Conservation (phyloP, 163 green algal species). For the Chlorella variabilis region DNA sequence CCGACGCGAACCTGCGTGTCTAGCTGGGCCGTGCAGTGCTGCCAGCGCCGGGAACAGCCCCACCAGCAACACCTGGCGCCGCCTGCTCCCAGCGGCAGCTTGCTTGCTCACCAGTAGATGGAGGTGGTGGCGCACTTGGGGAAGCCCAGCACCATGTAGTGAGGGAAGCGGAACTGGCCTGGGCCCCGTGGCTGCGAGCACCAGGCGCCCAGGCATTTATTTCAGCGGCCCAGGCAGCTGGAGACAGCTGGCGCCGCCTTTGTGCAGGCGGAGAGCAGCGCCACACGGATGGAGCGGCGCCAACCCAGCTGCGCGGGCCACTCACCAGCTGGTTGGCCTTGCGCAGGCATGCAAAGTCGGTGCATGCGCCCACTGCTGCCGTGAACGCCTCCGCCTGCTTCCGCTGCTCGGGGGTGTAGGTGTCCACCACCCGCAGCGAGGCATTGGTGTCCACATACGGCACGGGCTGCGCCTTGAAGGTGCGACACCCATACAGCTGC, state of each 20-base stretch:
- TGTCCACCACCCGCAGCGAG: not conserved
- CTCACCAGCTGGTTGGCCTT: slow-evolving; percentile 34
- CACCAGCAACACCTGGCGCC: too few relatives aligned
- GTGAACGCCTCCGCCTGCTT: slow-evolving; percentile 11
- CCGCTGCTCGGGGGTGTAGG: slow-evolving; percentile 10
- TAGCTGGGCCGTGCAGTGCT: too few relatives aligned
- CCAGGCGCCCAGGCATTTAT: not conserved
- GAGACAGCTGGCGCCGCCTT: not conserved
- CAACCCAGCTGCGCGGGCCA: too few relatives aligned
- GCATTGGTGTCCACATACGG: slow-evolving; percentile 6
- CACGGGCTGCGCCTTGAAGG: slow-evolving; percentile 9
- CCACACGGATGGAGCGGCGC: too few relatives aligned
- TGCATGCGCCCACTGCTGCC: not conserved
- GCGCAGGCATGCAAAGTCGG: slow-evolving; percentile 24
- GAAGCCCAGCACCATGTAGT: slow-evolving; percentile 43
- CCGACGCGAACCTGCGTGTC: too few relatives aligned
- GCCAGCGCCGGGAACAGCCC: too few relatives aligned
- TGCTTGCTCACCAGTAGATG: slow-evolving; percentile 43
- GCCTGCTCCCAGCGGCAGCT: too few relatives aligned
- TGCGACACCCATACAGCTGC: slow-evolving; percentile 33
- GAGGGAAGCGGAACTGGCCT: slow-evolving; percentile 41
- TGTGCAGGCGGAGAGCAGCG: too few relatives aligned
- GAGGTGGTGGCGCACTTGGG: slow-evolving; percentile 44
- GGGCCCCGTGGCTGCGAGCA: slow-evolving; percentile 15
- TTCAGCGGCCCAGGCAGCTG: not conserved